A percentile compares a stretch with the other conserved stretches of the same genome.
Conservation (phyloP, 331 rosid species). For the Quercus phellos region DNA sequence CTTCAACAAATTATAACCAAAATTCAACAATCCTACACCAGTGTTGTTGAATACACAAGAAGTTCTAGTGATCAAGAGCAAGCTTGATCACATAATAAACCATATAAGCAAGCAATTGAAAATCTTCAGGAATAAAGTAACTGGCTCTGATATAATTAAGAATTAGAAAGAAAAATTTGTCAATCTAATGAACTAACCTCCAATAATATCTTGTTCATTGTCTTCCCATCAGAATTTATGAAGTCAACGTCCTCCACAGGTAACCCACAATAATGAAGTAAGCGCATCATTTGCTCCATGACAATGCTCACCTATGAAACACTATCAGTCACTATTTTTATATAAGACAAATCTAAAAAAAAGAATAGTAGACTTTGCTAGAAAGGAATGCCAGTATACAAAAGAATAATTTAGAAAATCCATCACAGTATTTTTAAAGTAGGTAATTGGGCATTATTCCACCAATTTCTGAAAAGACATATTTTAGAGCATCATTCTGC, state of each 20-base stretch:
- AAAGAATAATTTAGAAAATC: background rate
- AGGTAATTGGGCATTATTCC: background rate
- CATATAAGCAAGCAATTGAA: background rate
- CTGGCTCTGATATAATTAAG: background rate
- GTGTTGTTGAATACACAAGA: conserved; percentile 1
- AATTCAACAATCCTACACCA: background rate
- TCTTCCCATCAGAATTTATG: conserved; percentile 86
- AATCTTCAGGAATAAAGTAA: conserved; percentile 4
- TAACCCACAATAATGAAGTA: conserved; percentile 89
- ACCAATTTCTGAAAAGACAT: background rate
- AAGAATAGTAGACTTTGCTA: background rate
- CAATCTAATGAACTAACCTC: conserved; percentile 53
- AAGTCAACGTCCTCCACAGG: conserved; percentile 80
- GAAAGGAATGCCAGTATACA: background rate
- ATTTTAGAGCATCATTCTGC: background rate
- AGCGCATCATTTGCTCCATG: conserved; percentile 92
- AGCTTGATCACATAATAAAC: background rate
- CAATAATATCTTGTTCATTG: conserved; percentile 76
- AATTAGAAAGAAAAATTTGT: background rate
- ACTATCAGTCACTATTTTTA: conserved; percentile 14
- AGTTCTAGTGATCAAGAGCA: conserved; percentile 1
- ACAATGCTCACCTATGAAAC: conserved; percentile 82
- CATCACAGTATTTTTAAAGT: background rate
- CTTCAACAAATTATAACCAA: no score
- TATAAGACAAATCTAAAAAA: background rate